Conservation (phyloP, 2,329 filamentous ascomycete species). For the Seiridium cupressi region DNA sequence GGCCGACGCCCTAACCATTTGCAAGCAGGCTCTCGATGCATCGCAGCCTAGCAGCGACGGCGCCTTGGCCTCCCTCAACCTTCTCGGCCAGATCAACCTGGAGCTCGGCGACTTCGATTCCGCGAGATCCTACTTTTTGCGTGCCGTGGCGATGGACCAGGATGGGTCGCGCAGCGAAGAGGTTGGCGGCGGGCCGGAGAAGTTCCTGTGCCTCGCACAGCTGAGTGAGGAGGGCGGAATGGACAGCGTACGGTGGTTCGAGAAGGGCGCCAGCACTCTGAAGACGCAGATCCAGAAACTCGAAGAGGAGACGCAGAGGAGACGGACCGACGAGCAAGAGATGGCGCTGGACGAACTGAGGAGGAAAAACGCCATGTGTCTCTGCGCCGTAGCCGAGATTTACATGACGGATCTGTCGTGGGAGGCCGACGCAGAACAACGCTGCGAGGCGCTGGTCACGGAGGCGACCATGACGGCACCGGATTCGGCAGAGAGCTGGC, state of each 20-base stretch:
- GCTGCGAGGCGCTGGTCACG: constrained; percentile 85
- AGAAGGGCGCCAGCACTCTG: constrained; percentile 70
- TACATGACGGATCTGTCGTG: constrained; percentile 98
- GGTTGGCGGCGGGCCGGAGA: constrained; percentile 81
- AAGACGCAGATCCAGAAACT: constrained; percentile 68
- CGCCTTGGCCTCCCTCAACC: constrained; percentile 65
- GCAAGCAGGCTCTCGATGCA: constrained; percentile 26
- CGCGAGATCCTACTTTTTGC: constrained; percentile 69
- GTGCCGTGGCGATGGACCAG: constrained; percentile 73
- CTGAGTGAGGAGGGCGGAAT: constrained; percentile 70
- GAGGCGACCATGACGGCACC: constrained; percentile 87
- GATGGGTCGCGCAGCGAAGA: constrained; percentile 70
- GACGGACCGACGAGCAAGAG: constrained; percentile 28
- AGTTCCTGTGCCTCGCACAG: constrained; percentile 93
- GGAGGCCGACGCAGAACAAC: constrained; percentile 86
- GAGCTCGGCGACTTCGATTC: constrained; percentile 79
- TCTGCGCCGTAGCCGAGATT: constrained; percentile 92
- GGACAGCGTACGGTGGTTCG: constrained; percentile 66
- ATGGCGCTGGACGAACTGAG: constrained; percentile 64
- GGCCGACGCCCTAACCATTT: constrained; percentile 24
- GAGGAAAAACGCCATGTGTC: constrained; percentile 80
- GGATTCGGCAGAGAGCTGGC: constrained; percentile 81
- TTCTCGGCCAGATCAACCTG: constrained; percentile 79
- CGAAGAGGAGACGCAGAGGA: constrained; percentile 41
- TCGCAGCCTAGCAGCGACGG: constrained; percentile 36